Percentiles rank a stretch among this genome's conserved stretches.
phyloP scores from a whole-genome alignment of 1,284 basidiomycete genomes.

The Rhodotorula sp. region DNA sequence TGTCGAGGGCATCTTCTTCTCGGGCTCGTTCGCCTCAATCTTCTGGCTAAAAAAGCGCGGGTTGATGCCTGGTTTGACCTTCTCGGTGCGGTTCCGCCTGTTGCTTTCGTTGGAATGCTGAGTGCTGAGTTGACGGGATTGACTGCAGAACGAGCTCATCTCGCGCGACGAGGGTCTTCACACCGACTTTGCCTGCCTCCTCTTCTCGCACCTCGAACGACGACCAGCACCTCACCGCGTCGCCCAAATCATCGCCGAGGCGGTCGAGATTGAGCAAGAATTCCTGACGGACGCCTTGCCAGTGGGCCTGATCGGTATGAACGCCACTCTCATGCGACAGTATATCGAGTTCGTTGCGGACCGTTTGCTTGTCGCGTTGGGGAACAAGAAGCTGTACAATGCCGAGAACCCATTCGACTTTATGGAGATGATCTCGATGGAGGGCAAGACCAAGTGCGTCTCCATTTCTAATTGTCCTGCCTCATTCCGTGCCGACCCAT shows the following conservation, averaged over 20 bases:
- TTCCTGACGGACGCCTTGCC: conserved; percentile 53
- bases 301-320: conserved; percentile 53
- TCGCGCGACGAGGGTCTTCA: conserved; percentile 54
- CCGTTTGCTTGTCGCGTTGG: conserved; percentile 51
- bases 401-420: conserved; percentile 50
- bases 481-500: background rate
- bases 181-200: conserved; percentile 55
- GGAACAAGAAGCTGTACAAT: conserved; percentile 50
- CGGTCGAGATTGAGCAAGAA: conserved; percentile 52
- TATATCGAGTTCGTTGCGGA: conserved; percentile 54
- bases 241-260: conserved; percentile 50
- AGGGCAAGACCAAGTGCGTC: conserved; percentile 41
- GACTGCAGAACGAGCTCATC: conserved; percentile 53
- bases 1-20: conserved; percentile 56
- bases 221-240: conserved; percentile 52
- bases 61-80: conserved; percentile 54
- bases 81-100: no score
- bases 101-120: no score
- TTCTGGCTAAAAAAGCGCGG: conserved; percentile 56
- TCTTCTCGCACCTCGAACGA: conserved; percentile 53
- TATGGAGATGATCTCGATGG: conserved; percentile 52
- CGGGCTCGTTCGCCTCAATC: conserved; percentile 53
- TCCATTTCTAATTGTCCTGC: background rate
- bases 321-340: conserved; percentile 44
- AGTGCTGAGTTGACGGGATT: conserved; percentile 29